Percentiles rank a stretch among this genome's conserved stretches.
Evolutionary conservation across 352 stramenopile species (phyloP).

Genomic region (Pythium periplocum): DNA sequence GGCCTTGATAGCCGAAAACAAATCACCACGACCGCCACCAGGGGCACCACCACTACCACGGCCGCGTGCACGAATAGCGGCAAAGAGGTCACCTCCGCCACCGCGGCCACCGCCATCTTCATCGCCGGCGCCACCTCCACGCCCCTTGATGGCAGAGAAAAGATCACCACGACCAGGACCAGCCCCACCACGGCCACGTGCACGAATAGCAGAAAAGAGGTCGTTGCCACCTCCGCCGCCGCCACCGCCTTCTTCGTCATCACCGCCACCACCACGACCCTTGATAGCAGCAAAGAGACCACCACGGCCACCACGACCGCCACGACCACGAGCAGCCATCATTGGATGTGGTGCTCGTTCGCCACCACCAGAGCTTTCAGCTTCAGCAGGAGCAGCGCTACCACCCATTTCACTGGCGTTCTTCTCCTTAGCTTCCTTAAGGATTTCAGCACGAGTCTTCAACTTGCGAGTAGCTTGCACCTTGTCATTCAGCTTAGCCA

Average conservation of each 20-base stretch:
- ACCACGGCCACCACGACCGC: conserved; percentile 19
- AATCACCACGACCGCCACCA: conserved; percentile 16
- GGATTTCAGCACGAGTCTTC: conserved; percentile 66
- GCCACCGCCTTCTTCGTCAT: conserved; percentile 29
- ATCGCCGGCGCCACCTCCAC: background rate
- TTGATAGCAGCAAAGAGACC: conserved; percentile 51
- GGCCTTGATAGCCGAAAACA: conserved; percentile 21
- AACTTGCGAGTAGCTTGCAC: conserved; percentile 46
- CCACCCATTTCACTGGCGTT: conserved; percentile 49
- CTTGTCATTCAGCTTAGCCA: conserved; percentile 67
- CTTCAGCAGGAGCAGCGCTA: conserved; percentile 14
- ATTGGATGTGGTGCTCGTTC: conserved; percentile 29
- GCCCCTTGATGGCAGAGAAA: conserved; percentile 20
- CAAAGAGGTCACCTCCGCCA: conserved; percentile 15
- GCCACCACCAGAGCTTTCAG: conserved; percentile 7
- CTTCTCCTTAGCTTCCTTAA: conserved; percentile 87
- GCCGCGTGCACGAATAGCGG: conserved; percentile 22
- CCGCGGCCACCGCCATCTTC: conserved; percentile 12
- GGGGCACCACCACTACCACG: conserved; percentile 13
- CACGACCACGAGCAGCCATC: conserved; percentile 36
- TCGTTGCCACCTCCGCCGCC: conserved; percentile 31
- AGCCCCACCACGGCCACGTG: conserved; percentile 9
- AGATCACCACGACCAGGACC: conserved; percentile 10
- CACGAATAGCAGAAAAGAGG: conserved; percentile 52
- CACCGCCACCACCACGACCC: conserved; percentile 39